Percentiles rank a stretch among this genome's conserved stretches.
These are phyloP conservation scores for Cryphonectria radicalis DNA, from an alignment of 2,329 filamentous ascomycete genomes.

Conservation along the genomic window DNA sequence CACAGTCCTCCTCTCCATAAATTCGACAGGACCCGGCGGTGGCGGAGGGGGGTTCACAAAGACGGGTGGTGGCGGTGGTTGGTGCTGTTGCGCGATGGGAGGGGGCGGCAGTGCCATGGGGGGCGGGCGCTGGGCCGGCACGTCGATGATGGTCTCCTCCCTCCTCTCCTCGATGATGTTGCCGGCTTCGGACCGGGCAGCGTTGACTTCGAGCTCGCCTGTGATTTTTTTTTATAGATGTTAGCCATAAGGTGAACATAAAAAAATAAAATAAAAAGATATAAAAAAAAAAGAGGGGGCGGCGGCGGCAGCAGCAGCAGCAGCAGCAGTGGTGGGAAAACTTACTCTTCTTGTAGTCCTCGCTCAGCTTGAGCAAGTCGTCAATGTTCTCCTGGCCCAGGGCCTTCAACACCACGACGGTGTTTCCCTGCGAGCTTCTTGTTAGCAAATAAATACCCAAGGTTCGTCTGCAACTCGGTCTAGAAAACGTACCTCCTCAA, in stretches of 20 bases:
- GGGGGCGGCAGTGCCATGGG: conserved; percentile 34
- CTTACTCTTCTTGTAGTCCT: conserved; percentile 70
- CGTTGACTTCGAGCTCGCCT: conserved; percentile 51
- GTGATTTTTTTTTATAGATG: conserved; percentile 4
- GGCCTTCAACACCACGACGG: conserved; percentile 80
- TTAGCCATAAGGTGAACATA: conserved; percentile 2
- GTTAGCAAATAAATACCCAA: conserved; percentile 38
- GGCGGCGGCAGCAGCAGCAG: neutral
- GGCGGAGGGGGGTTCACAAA: neutral
- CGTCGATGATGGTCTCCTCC: conserved; percentile 47
- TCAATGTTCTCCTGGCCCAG: conserved; percentile 91
- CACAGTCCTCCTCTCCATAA: conserved; percentile 51
- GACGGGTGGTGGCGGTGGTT: conserved; percentile 32
- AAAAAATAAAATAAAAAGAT: neutral
- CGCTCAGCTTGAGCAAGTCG: conserved; percentile 81
- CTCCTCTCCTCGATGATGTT: conserved; percentile 54
- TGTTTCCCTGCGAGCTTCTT: conserved; percentile 67
- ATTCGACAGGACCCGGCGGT: conserved; percentile 40
- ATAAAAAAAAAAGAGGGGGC: neutral
- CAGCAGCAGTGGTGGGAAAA: neutral
- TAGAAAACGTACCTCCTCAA: conserved; percentile 71
- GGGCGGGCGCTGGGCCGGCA: conserved; percentile 33
- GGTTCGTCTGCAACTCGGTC: neutral
- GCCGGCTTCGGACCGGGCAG: conserved; percentile 52
- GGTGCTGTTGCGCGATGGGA: conserved; percentile 32